These are phyloP conservation scores for Anacardium occidentale DNA, from an alignment of 345 rosid species.

Conservation along the genomic window DNA sequence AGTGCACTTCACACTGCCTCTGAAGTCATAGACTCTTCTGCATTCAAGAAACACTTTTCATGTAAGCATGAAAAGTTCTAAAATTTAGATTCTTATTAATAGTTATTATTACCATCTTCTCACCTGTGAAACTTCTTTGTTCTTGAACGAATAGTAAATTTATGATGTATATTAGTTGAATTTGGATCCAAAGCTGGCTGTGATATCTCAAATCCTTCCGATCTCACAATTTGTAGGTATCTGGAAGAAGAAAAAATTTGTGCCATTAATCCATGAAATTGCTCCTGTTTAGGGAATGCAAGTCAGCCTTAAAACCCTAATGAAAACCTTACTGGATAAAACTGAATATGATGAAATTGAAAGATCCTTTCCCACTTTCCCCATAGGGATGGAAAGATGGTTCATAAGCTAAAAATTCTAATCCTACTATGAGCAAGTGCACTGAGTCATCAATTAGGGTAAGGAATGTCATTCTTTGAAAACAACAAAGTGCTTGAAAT, in stretches of 20 bases:
- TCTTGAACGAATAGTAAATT: constrained; percentile 88
- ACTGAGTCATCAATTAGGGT: not conserved
- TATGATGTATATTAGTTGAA: constrained; percentile 92
- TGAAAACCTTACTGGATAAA: not conserved
- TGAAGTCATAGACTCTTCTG: constrained; percentile 81
- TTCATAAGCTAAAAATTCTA: not conserved
- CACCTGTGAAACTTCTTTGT: constrained; percentile 73
- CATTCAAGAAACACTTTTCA: constrained; percentile 21
- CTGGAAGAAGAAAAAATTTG: constrained; percentile 32
- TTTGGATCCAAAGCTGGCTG: constrained; percentile 96
- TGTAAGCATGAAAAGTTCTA: constrained; percentile 10
- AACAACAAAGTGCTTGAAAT: not conserved
- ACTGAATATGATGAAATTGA: not conserved
- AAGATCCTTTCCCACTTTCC: not conserved
- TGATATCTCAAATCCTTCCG: constrained; percentile 89
- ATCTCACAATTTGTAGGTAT: constrained; percentile 67
- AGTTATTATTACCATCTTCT: constrained; percentile 14
- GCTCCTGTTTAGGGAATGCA: not conserved
- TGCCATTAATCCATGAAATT: constrained; percentile 1
- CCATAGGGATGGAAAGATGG: not conserved
- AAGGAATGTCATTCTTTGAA: not conserved
- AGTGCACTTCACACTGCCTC: constrained; percentile 87
- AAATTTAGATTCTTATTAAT: constrained; percentile 2
- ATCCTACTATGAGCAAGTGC: not conserved
- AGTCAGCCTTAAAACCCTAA: not conserved